Evolutionary conservation across 78 protist genomes (phyloP).

Genomic region (Dictyostelium brefeldianum): DNA sequence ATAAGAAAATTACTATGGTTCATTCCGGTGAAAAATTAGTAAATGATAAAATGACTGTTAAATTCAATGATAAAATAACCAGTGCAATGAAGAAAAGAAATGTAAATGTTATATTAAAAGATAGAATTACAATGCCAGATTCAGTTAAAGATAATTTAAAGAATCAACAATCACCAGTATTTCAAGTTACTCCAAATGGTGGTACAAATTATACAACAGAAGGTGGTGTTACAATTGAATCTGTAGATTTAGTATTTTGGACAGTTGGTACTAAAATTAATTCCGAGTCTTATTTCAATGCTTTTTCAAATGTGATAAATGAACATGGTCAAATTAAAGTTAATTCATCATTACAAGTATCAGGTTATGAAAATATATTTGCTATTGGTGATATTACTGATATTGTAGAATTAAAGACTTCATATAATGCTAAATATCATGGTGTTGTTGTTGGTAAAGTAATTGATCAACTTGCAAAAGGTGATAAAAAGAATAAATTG

Average conservation of each 20-base stretch:
- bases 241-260: slow-evolving; percentile 61
- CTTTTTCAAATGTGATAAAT: slow-evolving; percentile 21
- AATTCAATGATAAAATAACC: background rate
- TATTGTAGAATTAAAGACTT: slow-evolving; percentile 41
- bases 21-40: slow-evolving; percentile 9
- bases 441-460: slow-evolving; percentile 23
- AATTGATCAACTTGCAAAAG: background rate
- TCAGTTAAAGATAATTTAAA: background rate
- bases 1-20: slow-evolving; percentile 6
- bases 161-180: background rate
- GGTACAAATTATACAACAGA: slow-evolving; percentile 20
- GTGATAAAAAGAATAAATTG: background rate
- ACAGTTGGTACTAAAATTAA: slow-evolving; percentile 54
- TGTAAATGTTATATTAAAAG: slow-evolving; percentile 9
- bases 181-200: background rate
- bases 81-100: slow-evolving; percentile 4
- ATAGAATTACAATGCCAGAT: slow-evolving; percentile 19
- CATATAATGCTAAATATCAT: slow-evolving; percentile 52
- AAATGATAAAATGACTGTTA: background rate
- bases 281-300: background rate
- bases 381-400: slow-evolving; percentile 86
- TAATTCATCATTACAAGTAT: slow-evolving; percentile 34
- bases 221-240: slow-evolving; percentile 13
- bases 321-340: slow-evolving; percentile 67
- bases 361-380: slow-evolving; percentile 74